phyloP scores from a whole-genome alignment of 2,329 filamentous ascomycete genomes.

The Neoarthrinium moseri region DNA sequence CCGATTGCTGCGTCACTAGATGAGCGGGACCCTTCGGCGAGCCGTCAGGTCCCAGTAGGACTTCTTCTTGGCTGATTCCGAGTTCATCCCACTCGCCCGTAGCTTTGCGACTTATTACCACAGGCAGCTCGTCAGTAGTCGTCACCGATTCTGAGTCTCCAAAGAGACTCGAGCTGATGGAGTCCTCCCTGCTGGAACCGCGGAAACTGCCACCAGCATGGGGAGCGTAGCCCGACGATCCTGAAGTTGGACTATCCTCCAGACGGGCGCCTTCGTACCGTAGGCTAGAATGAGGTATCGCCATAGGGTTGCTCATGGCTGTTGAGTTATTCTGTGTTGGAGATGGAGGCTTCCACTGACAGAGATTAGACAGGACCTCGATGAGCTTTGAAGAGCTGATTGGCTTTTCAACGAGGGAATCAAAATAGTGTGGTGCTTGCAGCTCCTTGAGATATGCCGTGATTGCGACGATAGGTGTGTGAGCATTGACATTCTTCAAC shows the following conservation, averaged over 20 bases:
- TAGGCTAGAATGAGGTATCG: slow-evolving; percentile 63
- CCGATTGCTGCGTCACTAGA: slow-evolving; percentile 61
- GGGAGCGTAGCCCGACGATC: slow-evolving; percentile 68
- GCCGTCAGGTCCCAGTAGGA: slow-evolving; percentile 28
- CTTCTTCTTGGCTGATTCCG: slow-evolving; percentile 70
- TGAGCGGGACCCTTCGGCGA: slow-evolving; percentile 46
- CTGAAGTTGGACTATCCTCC: slow-evolving; percentile 83
- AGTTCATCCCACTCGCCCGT: slow-evolving; percentile 80
- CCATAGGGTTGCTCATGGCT: slow-evolving; percentile 56
- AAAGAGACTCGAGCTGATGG: slow-evolving; percentile 83
- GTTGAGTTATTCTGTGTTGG: slow-evolving; percentile 42
- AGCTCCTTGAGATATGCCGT: slow-evolving; percentile 98
- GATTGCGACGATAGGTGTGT: slow-evolving; percentile 93
- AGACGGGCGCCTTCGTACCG: slow-evolving; percentile 61
- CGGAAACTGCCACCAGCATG: slow-evolving; percentile 74
- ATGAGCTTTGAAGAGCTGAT: slow-evolving; percentile 89
- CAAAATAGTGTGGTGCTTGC: slow-evolving; percentile 92
- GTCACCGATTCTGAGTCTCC: slow-evolving; percentile 80
- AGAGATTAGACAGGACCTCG: slow-evolving; percentile 82
- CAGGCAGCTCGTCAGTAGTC: slow-evolving; percentile 75
- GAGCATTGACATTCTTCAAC: slow-evolving; percentile 90
- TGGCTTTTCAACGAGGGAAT: slow-evolving; percentile 93
- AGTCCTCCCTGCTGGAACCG: slow-evolving; percentile 81
- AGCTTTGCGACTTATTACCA: slow-evolving; percentile 71
- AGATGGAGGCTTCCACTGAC: slow-evolving; percentile 85